Evolutionary conservation across 192 early-diverging fungal genomes (phyloP).

Genomic region (Diversispora epigaea): DNA sequence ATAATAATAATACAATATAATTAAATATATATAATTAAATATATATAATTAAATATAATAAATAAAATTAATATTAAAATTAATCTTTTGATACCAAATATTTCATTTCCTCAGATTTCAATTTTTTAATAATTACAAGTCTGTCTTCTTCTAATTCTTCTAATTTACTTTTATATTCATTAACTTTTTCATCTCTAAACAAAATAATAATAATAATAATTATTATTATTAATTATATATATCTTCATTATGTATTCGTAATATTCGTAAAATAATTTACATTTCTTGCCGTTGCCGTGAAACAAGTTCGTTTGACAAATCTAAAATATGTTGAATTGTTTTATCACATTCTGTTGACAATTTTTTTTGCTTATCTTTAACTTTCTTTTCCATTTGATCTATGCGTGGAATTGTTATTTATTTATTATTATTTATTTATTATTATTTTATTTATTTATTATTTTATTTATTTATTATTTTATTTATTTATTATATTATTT

Average conservation of each 20-base stretch:
- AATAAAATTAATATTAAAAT: background rate
- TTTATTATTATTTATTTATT: background rate
- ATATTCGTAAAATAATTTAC: background rate
- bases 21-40: background rate
- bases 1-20: background rate
- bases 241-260: background rate
- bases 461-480: too few relatives aligned
- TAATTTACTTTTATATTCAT: slow-evolving; percentile 5
- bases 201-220: background rate
- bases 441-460: background rate
- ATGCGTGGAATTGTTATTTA: background rate
- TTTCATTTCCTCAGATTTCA: slow-evolving; percentile 10
- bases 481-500: too few relatives aligned
- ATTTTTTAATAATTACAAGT: slow-evolving; percentile 13
- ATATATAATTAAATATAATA: background rate
- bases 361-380: slow-evolving; percentile 11
- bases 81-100: slow-evolving; percentile 10
- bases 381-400: slow-evolving; percentile 24
- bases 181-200: slow-evolving; percentile 12
- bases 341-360: slow-evolving; percentile 10
- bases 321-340: slow-evolving; percentile 7
- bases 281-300: slow-evolving; percentile 11
- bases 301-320: slow-evolving; percentile 12
- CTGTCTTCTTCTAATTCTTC: slow-evolving; percentile 23
- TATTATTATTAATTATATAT: too few relatives aligned